Evolutionary conservation across 805 yeast genomes (phyloP).

Genomic region (Candida sanyiensis): DNA sequence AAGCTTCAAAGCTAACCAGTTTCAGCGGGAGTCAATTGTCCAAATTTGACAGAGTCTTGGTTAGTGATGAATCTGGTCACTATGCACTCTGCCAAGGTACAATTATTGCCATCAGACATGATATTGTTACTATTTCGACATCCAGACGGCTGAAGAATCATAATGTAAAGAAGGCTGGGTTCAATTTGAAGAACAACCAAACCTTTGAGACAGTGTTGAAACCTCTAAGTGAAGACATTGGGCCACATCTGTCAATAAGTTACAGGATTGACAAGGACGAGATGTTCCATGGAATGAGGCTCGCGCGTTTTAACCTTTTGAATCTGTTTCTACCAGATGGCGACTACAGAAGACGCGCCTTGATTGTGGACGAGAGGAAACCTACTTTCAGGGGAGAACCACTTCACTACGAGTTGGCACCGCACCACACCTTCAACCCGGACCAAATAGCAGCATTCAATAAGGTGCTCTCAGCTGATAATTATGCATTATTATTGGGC

Average conservation of each 20-base stretch:
- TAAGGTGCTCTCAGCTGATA: conserved; percentile 56
- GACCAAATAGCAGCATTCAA: conserved; percentile 73
- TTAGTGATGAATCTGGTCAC: conserved; percentile 79
- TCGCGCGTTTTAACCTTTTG: conserved; percentile 71
- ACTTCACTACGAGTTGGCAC: conserved; percentile 18
- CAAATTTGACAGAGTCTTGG: conserved; percentile 56
- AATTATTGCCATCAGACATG: conserved; percentile 39
- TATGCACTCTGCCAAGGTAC: conserved; percentile 65
- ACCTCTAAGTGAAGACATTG: no score
- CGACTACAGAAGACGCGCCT: conserved; percentile 27
- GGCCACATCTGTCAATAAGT: conserved; percentile 16
- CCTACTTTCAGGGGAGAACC: conserved; percentile 27
- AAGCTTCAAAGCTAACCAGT: conserved; percentile 7
- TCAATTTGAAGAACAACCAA: conserved; percentile 42
- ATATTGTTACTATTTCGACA: conserved; percentile 43
- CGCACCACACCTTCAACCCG: conserved; percentile 41
- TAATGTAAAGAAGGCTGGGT: conserved; percentile 31
- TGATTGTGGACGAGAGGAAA: conserved; percentile 29
- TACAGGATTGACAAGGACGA: conserved; percentile 81
- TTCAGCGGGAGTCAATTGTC: conserved; percentile 42
- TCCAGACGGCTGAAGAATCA: conserved; percentile 45
- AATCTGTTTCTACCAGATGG: conserved; percentile 52
- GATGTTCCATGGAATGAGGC: conserved; percentile 63
- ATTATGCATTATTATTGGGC: conserved; percentile 79
- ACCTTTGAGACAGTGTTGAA: conserved; percentile 43